Evolutionary conservation across 352 stramenopile species (phyloP).

Genomic region (Elongisporangium anandrum): DNA sequence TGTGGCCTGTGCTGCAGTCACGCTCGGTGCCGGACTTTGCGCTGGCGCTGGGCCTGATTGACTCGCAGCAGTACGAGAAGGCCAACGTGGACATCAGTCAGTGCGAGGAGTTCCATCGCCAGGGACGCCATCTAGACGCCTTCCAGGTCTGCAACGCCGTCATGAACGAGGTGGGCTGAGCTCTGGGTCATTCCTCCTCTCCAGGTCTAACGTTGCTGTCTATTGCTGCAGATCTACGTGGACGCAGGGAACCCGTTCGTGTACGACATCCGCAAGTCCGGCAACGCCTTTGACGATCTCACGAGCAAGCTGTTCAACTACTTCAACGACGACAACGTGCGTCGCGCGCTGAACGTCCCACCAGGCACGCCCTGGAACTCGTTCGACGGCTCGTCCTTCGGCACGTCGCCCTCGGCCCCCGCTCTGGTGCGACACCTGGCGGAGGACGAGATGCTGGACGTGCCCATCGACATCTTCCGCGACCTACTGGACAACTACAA

Average conservation of each 20-base stretch:
- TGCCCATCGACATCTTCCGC: conserved; percentile 70
- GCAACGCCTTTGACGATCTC: conserved; percentile 54
- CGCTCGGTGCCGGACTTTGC: conserved; percentile 76
- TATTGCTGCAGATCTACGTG: conserved; percentile 52
- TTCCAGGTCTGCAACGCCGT: conserved; percentile 66
- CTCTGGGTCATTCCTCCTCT: background rate
- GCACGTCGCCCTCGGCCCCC: conserved; percentile 42
- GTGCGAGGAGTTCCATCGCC: conserved; percentile 70
- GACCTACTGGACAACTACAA: conserved; percentile 82
- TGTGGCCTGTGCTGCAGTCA: conserved; percentile 83
- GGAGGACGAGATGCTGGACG: conserved; percentile 73
- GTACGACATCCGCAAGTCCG: conserved; percentile 73
- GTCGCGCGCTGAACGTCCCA: conserved; percentile 83
- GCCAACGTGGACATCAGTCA: conserved; percentile 69
- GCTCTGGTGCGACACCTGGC: conserved; percentile 66
- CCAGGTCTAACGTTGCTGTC: background rate
- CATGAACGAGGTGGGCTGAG: conserved; percentile 34
- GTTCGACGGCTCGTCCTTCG: conserved; percentile 55
- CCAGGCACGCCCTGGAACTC: conserved; percentile 58
- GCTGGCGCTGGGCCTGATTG: conserved; percentile 73
- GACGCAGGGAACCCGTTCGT: conserved; percentile 78
- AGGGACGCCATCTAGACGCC: conserved; percentile 68
- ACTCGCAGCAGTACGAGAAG: conserved; percentile 78
- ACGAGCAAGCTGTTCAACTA: conserved; percentile 63
- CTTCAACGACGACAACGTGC: conserved; percentile 77